Conservation (phyloP, 2,329 filamentous ascomycete species). For the Aspergillus sp. region DNA sequence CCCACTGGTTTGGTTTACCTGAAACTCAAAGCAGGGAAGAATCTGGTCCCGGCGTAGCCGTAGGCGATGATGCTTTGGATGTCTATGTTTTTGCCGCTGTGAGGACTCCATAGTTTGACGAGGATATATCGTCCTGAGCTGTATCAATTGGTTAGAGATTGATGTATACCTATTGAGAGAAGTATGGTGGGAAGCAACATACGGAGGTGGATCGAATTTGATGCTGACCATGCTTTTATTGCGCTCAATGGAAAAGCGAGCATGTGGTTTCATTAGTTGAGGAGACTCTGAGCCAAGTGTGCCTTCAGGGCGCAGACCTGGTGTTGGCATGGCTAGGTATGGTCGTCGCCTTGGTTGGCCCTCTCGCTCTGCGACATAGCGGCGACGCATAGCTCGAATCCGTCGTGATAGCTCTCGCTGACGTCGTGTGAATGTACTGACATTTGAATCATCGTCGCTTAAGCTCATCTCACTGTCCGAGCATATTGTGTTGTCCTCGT, state of each 20-base stretch:
- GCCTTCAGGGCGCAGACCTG: constrained; percentile 13
- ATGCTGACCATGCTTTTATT: constrained; percentile 84
- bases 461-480: constrained; percentile 37
- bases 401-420: constrained; percentile 31
- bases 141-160: constrained; percentile 14
- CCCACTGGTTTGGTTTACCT: constrained; percentile 41
- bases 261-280: constrained; percentile 67
- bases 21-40: constrained; percentile 70
- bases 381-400: constrained; percentile 24
- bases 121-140: constrained; percentile 78
- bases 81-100: constrained; percentile 76
- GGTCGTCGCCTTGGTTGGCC: constrained; percentile 25
- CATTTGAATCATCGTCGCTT: constrained; percentile 32
- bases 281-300: constrained; percentile 25
- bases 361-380: constrained; percentile 20
- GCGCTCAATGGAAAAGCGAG: constrained; percentile 79
- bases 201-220: constrained; percentile 62
- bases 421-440: constrained; percentile 28
- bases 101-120: constrained; percentile 86
- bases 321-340: constrained; percentile 15
- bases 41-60: constrained; percentile 83
- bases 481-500: constrained; percentile 33
- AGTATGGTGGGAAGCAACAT: constrained; percentile 21
- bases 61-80: constrained; percentile 82
- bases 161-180: not conserved